Percentiles rank a stretch among this genome's conserved stretches.
Evolutionary conservation across 2,329 filamentous ascomycete genomes (phyloP).

Genomic region (Fusarium torreyae): DNA sequence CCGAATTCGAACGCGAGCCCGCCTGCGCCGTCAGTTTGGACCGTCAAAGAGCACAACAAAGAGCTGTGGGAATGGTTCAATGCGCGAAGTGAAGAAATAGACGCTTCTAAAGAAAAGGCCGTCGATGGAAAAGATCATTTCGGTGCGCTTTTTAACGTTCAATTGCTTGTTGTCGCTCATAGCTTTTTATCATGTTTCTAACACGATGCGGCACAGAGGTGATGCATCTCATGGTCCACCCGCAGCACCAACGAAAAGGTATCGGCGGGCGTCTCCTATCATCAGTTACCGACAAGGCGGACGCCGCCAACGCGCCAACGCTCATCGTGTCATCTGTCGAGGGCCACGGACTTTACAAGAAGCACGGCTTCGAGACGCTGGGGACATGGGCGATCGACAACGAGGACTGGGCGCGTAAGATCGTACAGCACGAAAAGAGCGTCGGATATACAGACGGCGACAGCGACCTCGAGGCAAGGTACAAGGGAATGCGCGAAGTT

Average conservation of each 20-base stretch:
- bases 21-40: slow-evolving; percentile 11
- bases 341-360: slow-evolving; percentile 36
- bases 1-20: slow-evolving; percentile 26
- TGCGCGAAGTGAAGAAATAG: slow-evolving; percentile 36
- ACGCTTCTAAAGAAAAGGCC: slow-evolving; percentile 33
- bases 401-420: slow-evolving; percentile 38
- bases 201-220: slow-evolving; percentile 29
- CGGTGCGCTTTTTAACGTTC: slow-evolving; percentile 25
- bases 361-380: slow-evolving; percentile 35
- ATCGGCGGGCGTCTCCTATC: slow-evolving; percentile 37
- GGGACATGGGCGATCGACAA: slow-evolving; percentile 42
- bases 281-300: slow-evolving; percentile 35
- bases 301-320: slow-evolving; percentile 21
- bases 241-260: slow-evolving; percentile 42
- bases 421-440: slow-evolving; percentile 20
- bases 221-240: slow-evolving; percentile 47
- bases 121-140: slow-evolving; percentile 34
- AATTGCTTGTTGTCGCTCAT: neutral
- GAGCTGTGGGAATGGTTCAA: slow-evolving; percentile 42
- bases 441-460: slow-evolving; percentile 32
- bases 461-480: slow-evolving; percentile 20
- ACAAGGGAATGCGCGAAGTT: slow-evolving; percentile 35
- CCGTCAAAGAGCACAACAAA: slow-evolving; percentile 40
- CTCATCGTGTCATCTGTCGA: slow-evolving; percentile 39
- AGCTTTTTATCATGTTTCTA: neutral